Evolutionary conservation across 352 stramenopile genomes (phyloP), one percentile per base, ranked within the genome.

Genomic region (Phytopythium cucurbitacearum): DNA sequence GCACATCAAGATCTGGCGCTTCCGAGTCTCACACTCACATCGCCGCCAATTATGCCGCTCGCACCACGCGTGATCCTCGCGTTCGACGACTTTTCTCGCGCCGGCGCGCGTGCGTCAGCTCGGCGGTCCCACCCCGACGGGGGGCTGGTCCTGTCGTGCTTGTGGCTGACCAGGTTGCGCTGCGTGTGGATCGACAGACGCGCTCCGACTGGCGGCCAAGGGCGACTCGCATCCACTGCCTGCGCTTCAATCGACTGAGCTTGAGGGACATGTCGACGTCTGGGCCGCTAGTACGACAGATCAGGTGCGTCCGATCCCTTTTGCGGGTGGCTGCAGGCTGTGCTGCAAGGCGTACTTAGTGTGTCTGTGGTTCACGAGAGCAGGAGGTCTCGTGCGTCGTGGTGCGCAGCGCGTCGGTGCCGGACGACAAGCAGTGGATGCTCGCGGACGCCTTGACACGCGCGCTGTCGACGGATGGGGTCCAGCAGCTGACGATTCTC

Each of bases 51-150:
- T 12, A 4, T 8, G 48, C 1, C 42, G 35, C 56, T 78, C 40
- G 48, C 63, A 8, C 35, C 60, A 16, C 56, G 65, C 43, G 74
- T 85, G 45, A 68, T 82, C 56, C 67, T 89, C 39, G 72, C 79
- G 36, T 87, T 89, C 52, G 73, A 89, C 53, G 79, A 89, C 66
- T 84, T 87, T 49, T 85, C 79, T 35, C 62, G 62, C 37, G 76
- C 79, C 7, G 76, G 74, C n/a, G 68, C 72, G 45, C 65, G 79
- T 89, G 67, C 61, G 74, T 58, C 7, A 28, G 21, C 21, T 28
- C 21, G 21, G 21, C 21, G 21, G 21, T 28, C 21, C 21, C 21
- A 28, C 21, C 21, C 21, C 16, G 4, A 7, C 43, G 10, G 5
- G 5, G 0, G 9, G 4, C 11, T 33, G 2, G 16, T 7, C 43